Conservation (phyloP, 2,329 filamentous ascomycete genomes). For the Aspergillus glaucus region DNA sequence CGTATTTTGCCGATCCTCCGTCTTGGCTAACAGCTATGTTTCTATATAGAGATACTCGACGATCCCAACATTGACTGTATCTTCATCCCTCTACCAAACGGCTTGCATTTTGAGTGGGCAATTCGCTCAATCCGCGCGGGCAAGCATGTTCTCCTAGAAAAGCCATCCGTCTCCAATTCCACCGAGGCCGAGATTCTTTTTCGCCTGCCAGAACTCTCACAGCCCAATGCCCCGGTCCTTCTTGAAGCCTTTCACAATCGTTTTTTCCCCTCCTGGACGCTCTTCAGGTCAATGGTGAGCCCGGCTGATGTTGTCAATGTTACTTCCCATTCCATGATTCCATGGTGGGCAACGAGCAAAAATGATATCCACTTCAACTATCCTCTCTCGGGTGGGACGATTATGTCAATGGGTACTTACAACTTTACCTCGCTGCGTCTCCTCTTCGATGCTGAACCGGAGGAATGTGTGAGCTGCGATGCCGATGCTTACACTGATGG, state of each 20-base stretch:
- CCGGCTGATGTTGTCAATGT: slow-evolving; percentile 32
- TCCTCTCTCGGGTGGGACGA: slow-evolving; percentile 37
- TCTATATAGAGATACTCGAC: slow-evolving; percentile 23
- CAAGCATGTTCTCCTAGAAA: slow-evolving; percentile 54
- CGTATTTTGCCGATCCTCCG: too few species aligned
- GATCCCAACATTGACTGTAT: slow-evolving; percentile 24
- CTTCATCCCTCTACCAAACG: slow-evolving; percentile 46
- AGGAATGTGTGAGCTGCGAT: slow-evolving; percentile 17
- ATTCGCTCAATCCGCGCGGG: slow-evolving; percentile 43
- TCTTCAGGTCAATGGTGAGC: slow-evolving; percentile 36
- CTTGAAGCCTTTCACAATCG: slow-evolving; percentile 50
- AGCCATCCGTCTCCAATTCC: slow-evolving; percentile 45
- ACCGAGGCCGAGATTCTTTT: slow-evolving; percentile 44
- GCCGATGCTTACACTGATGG: slow-evolving; percentile 10
- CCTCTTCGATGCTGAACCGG: too few species aligned
- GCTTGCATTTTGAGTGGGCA: slow-evolving; percentile 42
- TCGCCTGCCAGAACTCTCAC: slow-evolving; percentile 21
- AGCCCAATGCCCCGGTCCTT: slow-evolving; percentile 38
- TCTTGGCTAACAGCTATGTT: slow-evolving; percentile 22
- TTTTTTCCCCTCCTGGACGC: slow-evolving; percentile 46
- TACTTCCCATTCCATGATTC: slow-evolving; percentile 19
- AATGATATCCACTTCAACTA: slow-evolving; percentile 44
- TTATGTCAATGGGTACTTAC: slow-evolving; percentile 37
- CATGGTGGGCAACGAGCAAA: slow-evolving; percentile 19
- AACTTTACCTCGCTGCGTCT: slow-evolving; percentile 2